Base-by-base conservation (phyloP, 345 rosid genomes). In the Euclidium syriacum region DNA sequence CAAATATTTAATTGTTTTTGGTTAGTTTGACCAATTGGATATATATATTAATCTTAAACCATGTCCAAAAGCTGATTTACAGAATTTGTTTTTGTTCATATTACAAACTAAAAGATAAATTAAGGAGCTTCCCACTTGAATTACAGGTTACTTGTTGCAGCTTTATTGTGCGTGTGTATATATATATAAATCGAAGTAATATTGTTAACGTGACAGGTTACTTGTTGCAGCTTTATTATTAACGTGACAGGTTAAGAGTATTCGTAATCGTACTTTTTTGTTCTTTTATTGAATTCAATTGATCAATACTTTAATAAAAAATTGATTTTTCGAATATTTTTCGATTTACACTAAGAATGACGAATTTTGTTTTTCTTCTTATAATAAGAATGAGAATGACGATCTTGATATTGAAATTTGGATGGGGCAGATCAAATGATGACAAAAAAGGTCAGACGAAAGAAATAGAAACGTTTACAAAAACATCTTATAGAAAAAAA, bases 101-200 rank as follows among this genome's bases (percentile, higher is more conserved):
- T 32, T 33, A 68, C 54, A 32, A 68, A 51, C 67, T 68, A 60
- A 68, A 68, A 68, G 60, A 44, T 40, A 41, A n/a, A n/a, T 16
- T 34, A 59, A 50, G 66, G 51, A 67, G 57, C 24, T 38, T 15
- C 26, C 51, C 25, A 14, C 24, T 36, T 33, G 22, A 60, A 25
- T 20, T 53, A 26, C 33, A 52, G 18, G n/a, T n/a, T n/a, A n/a
- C n/a, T n/a, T n/a, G n/a, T n/a, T n/a, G n/a, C n/a, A n/a, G n/a
- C n/a, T 42, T 52, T 30, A 29, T 64, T 38, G 2, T 19, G 38
- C 10, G 34, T 40, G 27, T 26, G 18, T 34, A 10, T 42, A 23
- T 40, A 12, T 17, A 19, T 17, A 29, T 29, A 29, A 1, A 35
- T 35, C 7, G 15, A 29, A 40, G 42, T 34, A n/a, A 25, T 54